Evolutionary conservation across 176 grass and related monocot species (phyloP).

Genomic region (Oryza punctata): DNA sequence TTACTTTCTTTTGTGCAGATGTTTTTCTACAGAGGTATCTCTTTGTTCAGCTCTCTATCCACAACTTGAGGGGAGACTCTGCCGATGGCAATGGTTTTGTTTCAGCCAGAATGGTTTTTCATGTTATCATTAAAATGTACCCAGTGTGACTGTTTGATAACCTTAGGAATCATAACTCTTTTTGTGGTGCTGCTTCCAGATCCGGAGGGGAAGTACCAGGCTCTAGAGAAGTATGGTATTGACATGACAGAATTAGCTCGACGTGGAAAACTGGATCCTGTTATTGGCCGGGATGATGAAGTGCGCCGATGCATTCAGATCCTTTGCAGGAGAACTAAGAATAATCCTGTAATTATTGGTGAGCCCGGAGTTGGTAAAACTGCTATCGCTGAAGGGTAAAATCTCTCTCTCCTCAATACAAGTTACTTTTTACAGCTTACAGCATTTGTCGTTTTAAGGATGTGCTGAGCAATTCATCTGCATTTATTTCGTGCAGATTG

Average conservation of each 20-base stretch:
- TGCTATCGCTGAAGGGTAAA: slow-evolving; percentile 94
- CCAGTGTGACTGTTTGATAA: background rate
- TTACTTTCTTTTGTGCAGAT: background rate
- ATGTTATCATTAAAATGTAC: background rate
- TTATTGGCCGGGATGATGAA: slow-evolving; percentile 96
- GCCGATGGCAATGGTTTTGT: background rate
- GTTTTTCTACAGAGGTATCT: slow-evolving; percentile 4
- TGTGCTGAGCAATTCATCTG: slow-evolving; percentile 23
- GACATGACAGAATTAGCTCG: slow-evolving; percentile 92
- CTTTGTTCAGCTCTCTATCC: background rate
- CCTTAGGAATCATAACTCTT: background rate
- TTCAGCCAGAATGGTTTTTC: background rate
- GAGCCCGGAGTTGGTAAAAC: slow-evolving; percentile 96
- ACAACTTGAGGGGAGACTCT: slow-evolving; percentile 13
- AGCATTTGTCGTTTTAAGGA: background rate
- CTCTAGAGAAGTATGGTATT: slow-evolving; percentile 93
- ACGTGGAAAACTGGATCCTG: slow-evolving; percentile 86
- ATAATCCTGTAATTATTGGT: slow-evolving; percentile 95
- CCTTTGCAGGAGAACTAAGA: slow-evolving; percentile 95
- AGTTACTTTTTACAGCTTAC: background rate
- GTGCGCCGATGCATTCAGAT: slow-evolving; percentile 89
- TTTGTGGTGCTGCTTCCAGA: slow-evolving; percentile 51
- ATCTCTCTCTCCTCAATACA: background rate
- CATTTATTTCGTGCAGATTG: slow-evolving; percentile 54
- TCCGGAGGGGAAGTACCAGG: slow-evolving; percentile 90